Evolutionary conservation across 805 yeast genomes (phyloP).

Genomic region (Maudiozyma bulderi): DNA sequence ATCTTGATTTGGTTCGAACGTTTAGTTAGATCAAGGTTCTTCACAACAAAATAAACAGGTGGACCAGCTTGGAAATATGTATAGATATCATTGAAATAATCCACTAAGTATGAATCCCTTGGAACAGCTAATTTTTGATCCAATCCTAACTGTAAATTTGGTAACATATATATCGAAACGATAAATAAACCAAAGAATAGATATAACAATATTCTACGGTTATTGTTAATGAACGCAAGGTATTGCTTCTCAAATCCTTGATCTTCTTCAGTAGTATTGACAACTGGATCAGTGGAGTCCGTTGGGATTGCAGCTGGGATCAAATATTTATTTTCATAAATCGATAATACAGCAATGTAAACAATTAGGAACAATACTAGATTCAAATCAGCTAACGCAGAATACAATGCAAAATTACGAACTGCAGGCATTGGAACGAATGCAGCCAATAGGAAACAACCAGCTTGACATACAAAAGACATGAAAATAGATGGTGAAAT

Average conservation of each 20-base stretch:
- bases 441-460: slow-evolving; percentile 71
- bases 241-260: slow-evolving; percentile 20
- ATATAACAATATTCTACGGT: slow-evolving; percentile 40
- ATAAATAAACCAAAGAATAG: slow-evolving; percentile 57
- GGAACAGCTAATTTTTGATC: slow-evolving; percentile 91
- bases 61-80: slow-evolving; percentile 78
- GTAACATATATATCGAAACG: slow-evolving; percentile 57
- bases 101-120: slow-evolving; percentile 65
- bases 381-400: slow-evolving; percentile 79
- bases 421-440: slow-evolving; percentile 93
- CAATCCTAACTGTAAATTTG: slow-evolving; percentile 64
- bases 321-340: slow-evolving; percentile 15
- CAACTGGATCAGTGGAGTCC: background rate
- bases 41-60: slow-evolving; percentile 80
- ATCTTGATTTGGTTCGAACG: slow-evolving; percentile 57
- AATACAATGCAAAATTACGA: slow-evolving; percentile 80
- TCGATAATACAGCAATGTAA: slow-evolving; percentile 59
- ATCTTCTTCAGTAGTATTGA: background rate
- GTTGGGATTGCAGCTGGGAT: no score
- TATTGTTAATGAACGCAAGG: slow-evolving; percentile 50
- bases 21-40: slow-evolving; percentile 51
- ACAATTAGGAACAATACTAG: slow-evolving; percentile 71
- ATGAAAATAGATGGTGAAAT: slow-evolving; percentile 83
- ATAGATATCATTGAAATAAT: slow-evolving; percentile 71
- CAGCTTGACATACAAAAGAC: slow-evolving; percentile 68